phyloP scores from a whole-genome alignment of 306 rosid species.

The Quercus bicolor region DNA sequence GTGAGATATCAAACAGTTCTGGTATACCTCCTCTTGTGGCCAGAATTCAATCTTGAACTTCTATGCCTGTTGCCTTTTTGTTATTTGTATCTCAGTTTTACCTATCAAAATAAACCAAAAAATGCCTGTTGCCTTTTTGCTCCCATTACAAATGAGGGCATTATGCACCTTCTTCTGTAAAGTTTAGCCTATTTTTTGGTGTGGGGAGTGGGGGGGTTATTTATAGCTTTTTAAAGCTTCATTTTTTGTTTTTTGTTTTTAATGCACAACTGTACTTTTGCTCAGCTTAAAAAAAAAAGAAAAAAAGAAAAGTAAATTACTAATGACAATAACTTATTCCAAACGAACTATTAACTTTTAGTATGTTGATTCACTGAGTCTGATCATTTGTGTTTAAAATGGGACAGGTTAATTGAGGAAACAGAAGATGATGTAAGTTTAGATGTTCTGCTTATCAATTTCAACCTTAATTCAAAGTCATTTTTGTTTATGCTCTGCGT shows the following conservation, averaged over 20 bases:
- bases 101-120: no score
- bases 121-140: conserved; percentile 13
- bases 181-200: no score
- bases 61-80: conserved; percentile 13
- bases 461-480: conserved; percentile 9
- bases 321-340: no score
- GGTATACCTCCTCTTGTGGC: background rate
- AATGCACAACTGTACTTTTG: no score
- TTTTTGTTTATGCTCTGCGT: conserved; percentile 11
- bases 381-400: conserved; percentile 35
- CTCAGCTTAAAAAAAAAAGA: no score
- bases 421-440: conserved; percentile 83
- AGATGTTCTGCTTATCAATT: conserved; percentile 4
- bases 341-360: background rate
- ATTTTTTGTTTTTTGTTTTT: no score
- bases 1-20: conserved; percentile 32
- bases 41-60: background rate
- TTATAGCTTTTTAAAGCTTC: no score
- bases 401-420: conserved; percentile 80
- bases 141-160: conserved; percentile 14
- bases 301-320: no score
- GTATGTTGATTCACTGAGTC: conserved; percentile 23
- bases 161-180: background rate
- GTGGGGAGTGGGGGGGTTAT: no score
- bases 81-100: no score